Evolutionary conservation across 441 rosid species (phyloP), one percentile per base, ranked within the genome.

Genomic region (California macrophylla): DNA sequence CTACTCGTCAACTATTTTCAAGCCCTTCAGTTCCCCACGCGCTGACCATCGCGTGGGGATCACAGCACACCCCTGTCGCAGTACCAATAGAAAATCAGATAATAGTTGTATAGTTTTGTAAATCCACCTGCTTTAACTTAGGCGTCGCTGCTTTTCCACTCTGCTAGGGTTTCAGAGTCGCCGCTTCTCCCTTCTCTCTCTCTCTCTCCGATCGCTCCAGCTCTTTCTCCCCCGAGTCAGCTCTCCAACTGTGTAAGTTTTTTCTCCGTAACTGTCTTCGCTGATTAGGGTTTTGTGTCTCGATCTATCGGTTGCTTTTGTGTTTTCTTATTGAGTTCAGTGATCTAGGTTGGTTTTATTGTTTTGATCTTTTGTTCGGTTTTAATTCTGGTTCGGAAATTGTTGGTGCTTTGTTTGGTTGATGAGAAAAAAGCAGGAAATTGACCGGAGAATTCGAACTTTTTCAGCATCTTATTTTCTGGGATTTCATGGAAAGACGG

Each of bases 271-370:
- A 15, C 0, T n/a, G 58, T 50, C 7, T 45, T 63, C 26, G 26
- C 56, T 18, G 16, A 34, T 74, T 21, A 18, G 20, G 60, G n/a
- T 70, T 56, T 66, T 52, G 18, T 24, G 28, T 70, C 62, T 9
- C 25, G 16, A 30, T 13, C n/a, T 2, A n/a, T 1, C 4, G 21
- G 38, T 1, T 63, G 6, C n/a, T 2, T 1, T 63, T 25, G 9
- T 4, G 6, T 61, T 10, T 0, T 28, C 23, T 63, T 6, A 15
- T 62, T 50, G 50, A 42, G n/a, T 36, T 36, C 10, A 36, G 10
- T 36, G 40, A 36, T 36, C 10, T 36, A 9, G 40, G 40, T 36
- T 9, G 6, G 40, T 36, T 36, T 9, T 36, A 36, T 6, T 7
- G 40, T 36, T 36, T 36, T 36, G 40, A 36, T 36, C 40, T 36